A percentile compares a stretch with the other conserved stretches of the same genome.
Conservation (phyloP, 495 filamentous ascomycete species). For the Astrothelium macrocarpum region DNA sequence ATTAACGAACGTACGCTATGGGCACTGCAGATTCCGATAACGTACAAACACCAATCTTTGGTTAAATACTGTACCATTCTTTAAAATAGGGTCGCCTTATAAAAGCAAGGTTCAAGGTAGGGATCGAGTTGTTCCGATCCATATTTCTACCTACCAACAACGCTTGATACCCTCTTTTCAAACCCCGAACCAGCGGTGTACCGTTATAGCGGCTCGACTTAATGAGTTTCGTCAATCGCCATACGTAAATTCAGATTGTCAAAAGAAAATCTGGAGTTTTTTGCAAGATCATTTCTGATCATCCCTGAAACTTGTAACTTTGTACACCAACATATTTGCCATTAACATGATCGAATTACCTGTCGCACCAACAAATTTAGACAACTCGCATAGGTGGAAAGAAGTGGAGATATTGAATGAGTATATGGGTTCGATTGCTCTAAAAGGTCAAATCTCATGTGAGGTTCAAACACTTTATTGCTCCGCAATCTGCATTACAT, state of each 20-base stretch:
- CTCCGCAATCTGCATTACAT: neutral
- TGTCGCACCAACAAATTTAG: neutral
- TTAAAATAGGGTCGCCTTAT: no score
- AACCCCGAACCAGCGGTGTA: neutral
- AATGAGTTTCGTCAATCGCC: no score
- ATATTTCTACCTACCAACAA: neutral
- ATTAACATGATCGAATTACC: neutral
- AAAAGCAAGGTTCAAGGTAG: neutral
- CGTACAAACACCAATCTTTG: no score
- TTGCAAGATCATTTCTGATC: neutral
- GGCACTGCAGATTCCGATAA: no score
- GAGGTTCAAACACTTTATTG: neutral
- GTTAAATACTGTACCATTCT: no score
- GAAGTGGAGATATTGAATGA: neutral
- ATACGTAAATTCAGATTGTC: no score
- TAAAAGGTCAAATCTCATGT: neutral
- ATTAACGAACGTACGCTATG: no score
- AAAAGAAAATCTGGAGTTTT: neutral
- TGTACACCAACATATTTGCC: no score
- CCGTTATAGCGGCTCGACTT: neutral
- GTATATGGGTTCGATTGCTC: neutral
- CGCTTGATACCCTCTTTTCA: neutral
- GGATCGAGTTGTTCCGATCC: neutral
- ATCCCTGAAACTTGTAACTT: neutral
- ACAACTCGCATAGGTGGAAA: neutral